Evolutionary conservation across 2,329 filamentous ascomycete genomes (phyloP).

Genomic region (Herpomyces periplanetae): DNA sequence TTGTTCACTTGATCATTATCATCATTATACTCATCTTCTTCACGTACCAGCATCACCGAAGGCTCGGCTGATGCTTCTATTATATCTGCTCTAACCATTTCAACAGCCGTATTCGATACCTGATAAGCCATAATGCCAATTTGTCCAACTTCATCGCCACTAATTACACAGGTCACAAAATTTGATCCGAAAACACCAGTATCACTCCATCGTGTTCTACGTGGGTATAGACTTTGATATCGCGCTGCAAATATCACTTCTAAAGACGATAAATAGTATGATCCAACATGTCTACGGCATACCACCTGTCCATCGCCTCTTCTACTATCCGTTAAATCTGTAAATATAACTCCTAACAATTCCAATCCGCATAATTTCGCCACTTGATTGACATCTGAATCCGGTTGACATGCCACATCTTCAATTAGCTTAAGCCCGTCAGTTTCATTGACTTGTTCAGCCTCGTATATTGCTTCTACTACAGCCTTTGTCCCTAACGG

Average conservation of each 20-base stretch:
- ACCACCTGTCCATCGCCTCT: slow-evolving; percentile 46
- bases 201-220: slow-evolving; percentile 82
- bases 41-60: slow-evolving; percentile 64
- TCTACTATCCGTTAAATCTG: slow-evolving; percentile 50
- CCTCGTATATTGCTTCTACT: slow-evolving; percentile 86
- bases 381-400: slow-evolving; percentile 37
- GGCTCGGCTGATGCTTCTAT: slow-evolving; percentile 82
- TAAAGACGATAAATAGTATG: slow-evolving; percentile 64
- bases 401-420: slow-evolving; percentile 61
- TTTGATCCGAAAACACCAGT: slow-evolving; percentile 75
- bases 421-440: slow-evolving; percentile 54
- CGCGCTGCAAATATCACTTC: slow-evolving; percentile 65
- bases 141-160: slow-evolving; percentile 56
- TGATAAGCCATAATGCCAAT: slow-evolving; percentile 76
- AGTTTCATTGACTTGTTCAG: slow-evolving; percentile 51
- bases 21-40: slow-evolving; percentile 56
- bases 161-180: slow-evolving; percentile 81
- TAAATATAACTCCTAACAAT: slow-evolving; percentile 71
- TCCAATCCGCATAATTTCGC: slow-evolving; percentile 50
- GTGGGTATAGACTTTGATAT: slow-evolving; percentile 53
- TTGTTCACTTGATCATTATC: too few relatives aligned
- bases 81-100: slow-evolving; percentile 84
- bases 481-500: slow-evolving; percentile 78
- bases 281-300: slow-evolving; percentile 82
- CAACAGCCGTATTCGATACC: slow-evolving; percentile 68